Conservation (phyloP, 176 grass and related monocot species). For the Cymbopogon citratus region DNA sequence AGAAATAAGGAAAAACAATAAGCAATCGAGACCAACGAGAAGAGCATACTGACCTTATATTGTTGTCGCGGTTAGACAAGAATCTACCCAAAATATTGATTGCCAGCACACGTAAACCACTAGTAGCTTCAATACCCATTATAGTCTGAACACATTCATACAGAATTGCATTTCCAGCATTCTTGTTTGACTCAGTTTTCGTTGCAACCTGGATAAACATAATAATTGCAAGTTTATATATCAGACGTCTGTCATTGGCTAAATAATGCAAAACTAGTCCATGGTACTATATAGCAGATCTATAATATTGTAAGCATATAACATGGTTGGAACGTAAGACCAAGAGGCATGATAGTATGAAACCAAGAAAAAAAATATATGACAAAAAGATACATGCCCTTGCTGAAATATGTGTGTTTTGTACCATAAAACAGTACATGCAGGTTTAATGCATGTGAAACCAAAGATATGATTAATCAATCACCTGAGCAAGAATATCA, state of each 20-base stretch:
- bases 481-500: constrained; percentile 97
- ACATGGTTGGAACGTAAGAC: background rate
- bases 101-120: constrained; percentile 82
- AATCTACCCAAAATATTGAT: constrained; percentile 99
- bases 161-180: constrained; percentile 92
- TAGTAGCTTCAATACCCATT: constrained; percentile 94
- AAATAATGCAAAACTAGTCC: constrained; percentile 8
- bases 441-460: background rate
- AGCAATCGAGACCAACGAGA: background rate
- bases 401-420: constrained; percentile 14
- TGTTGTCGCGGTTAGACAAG: constrained; percentile 96
- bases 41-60: constrained; percentile 65
- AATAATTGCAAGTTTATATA: background rate
- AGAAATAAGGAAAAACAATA: background rate
- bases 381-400: background rate
- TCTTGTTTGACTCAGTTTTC: constrained; percentile 92
- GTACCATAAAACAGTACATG: constrained; percentile 1
- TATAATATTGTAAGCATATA: constrained; percentile 1
- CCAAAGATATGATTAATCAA: constrained; percentile 21
- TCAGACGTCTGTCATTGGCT: background rate
- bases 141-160: constrained; percentile 99
- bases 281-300: background rate
- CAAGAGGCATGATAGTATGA: background rate
- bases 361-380: background rate
- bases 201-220: constrained; percentile 70